phyloP scores from a whole-genome alignment of 345 rosid species.

The Anacardium occidentale region DNA sequence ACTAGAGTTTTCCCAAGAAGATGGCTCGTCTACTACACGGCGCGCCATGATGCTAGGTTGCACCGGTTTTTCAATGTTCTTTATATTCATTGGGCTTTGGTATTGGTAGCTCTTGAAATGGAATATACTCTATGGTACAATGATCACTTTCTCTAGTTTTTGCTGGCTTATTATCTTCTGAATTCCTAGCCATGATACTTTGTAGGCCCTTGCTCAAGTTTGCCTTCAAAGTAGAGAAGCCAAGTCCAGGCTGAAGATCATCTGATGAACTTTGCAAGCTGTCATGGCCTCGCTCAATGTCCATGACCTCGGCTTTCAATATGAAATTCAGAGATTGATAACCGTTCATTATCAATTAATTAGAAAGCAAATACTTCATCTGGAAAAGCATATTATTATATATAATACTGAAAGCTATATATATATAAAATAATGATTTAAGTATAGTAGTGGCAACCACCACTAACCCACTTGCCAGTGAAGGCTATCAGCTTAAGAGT shows the following conservation, averaged over 20 bases:
- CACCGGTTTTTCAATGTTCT: conserved; percentile 55
- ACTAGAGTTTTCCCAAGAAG: conserved; percentile 56
- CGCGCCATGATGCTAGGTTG: conserved; percentile 66
- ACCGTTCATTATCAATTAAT: not conserved
- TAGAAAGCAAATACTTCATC: not conserved
- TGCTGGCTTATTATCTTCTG: conserved; percentile 40
- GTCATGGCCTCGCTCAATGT: not conserved
- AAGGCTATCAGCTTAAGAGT: not conserved
- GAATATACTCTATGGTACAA: conserved; percentile 60
- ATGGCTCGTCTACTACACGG: conserved; percentile 12
- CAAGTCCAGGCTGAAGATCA: conserved; percentile 29
- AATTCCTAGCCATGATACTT: conserved; percentile 46
- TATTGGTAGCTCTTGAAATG: conserved; percentile 40
- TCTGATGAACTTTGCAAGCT: conserved; percentile 14
- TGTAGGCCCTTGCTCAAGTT: conserved; percentile 65
- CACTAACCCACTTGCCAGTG: conserved; percentile 3
- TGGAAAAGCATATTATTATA: no score
- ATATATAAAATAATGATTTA: no score
- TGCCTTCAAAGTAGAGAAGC: conserved; percentile 62
- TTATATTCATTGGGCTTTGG: conserved; percentile 38
- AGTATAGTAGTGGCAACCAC: not conserved
- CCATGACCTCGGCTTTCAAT: conserved; percentile 1
- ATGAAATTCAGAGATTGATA: not conserved
- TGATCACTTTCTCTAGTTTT: conserved; percentile 68
- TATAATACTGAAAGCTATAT: no score